phyloP scores from a whole-genome alignment of 805 yeast genomes.

The Metahyphopichia silvanorum region DNA sequence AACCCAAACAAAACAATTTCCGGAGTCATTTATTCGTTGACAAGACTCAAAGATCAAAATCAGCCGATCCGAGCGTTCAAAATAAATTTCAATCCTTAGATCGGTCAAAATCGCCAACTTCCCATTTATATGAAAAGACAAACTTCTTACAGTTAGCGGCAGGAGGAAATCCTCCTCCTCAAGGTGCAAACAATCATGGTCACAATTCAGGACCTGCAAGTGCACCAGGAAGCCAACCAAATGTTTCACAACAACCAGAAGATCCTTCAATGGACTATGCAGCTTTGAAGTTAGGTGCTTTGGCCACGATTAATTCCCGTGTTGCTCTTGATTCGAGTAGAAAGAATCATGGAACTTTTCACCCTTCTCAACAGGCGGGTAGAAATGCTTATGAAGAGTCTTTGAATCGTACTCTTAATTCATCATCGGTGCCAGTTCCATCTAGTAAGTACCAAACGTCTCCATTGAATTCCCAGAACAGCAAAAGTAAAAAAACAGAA shows the following conservation, averaged over 20 bases:
- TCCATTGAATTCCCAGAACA: conserved; percentile 1
- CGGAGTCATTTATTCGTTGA: conserved; percentile 16
- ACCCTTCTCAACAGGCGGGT: conserved; percentile 2
- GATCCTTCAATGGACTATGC: conserved; percentile 31
- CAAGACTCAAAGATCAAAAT: conserved; percentile 35
- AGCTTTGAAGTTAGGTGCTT: conserved; percentile 62
- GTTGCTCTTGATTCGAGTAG: conserved; percentile 44
- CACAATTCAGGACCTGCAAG: conserved; percentile 1
- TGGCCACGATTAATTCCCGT: conserved; percentile 60
- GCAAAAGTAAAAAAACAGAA: conserved; percentile 12
- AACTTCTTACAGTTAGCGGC: conserved; percentile 38
- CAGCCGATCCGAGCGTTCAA: conserved; percentile 40
- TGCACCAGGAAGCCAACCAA: not conserved
- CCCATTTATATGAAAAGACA: conserved; percentile 42
- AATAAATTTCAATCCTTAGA: conserved; percentile 20
- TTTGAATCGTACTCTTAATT: conserved; percentile 32
- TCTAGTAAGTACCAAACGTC: conserved; percentile 11
- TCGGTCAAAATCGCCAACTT: conserved; percentile 37
- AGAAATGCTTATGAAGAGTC: conserved; percentile 23
- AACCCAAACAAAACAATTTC: conserved; percentile 34
- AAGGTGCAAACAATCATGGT: not conserved
- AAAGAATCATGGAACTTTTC: conserved; percentile 17
- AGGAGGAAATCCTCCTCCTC: conserved; percentile 10
- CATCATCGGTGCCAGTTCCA: conserved; percentile 33
- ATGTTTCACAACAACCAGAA: conserved; percentile 17